Evolutionary conservation across 192 early-diverging fungal genomes (phyloP), one percentile per base, ranked within the genome.

Genomic region (Backusella luteola): DNA sequence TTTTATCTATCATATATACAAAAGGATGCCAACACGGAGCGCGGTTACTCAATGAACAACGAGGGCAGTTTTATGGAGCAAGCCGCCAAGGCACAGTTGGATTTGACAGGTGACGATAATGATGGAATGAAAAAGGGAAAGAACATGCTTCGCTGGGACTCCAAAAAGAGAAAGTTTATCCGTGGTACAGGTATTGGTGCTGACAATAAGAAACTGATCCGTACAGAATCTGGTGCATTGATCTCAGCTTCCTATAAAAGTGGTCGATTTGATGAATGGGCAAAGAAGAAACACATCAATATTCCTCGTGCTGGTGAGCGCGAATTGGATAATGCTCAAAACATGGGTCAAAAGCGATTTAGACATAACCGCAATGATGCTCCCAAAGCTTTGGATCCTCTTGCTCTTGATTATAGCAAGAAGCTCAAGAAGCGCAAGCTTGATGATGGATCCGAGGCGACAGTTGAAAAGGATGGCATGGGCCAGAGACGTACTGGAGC

Each of bases 141-240:
- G 71, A 96, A 93, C 76, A 84, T 82, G 6, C 73, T 97, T 44
- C 87, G 92, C 39, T 99, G 98, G 98, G 97, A 99, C 81, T 87
- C 89, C 68, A 94, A 91, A 78, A 98, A 98, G 86, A 96, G 95
- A 83, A 92, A 91, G 74, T 99, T 98, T 89, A 90, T 96, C 41
- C 82, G 85, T 36, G 91, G 96, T 26, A 76, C 81, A 4, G 95
- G 94, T 26, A 89, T 97, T 74, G 98, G 98, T 17, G 78, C 92
- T 0, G 97, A 99, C 77, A 99, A 99, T 85, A 96, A 96, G 80
- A 99, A 98, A 87, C 76, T 95, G 72, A 97, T 99, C 70, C 89
- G 88, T 46, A 95, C 94, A 4, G 98, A 99, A 77, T 93, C 87
- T 68, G 98, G 98, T 41, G 91, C 92, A n/a, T 83, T 92, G 78